These are phyloP conservation scores for Claviceps maximensis DNA, from an alignment of 2,329 filamentous ascomycete species.

Conservation along the genomic window DNA sequence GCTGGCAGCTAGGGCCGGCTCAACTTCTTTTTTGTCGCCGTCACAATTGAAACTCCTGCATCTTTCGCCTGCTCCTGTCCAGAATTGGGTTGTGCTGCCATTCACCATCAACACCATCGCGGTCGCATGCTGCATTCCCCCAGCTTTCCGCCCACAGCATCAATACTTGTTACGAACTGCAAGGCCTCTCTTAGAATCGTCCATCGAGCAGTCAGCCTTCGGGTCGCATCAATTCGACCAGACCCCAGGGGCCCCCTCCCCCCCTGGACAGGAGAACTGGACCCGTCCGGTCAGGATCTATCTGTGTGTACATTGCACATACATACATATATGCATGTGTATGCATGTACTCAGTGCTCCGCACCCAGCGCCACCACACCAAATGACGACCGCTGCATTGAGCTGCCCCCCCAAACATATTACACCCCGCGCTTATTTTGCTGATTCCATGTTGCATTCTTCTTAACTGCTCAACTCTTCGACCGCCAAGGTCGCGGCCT, in stretches of 20 bases:
- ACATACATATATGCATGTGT: too few relatives aligned
- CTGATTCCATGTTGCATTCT: slow-evolving; percentile 4
- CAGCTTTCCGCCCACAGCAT: background rate
- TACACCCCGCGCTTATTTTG: slow-evolving; percentile 7
- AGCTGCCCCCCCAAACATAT: slow-evolving; percentile 2
- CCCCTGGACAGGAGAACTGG: slow-evolving; percentile 1
- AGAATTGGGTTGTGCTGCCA: background rate
- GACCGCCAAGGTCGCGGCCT: background rate
- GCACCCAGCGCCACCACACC: slow-evolving; percentile 4
- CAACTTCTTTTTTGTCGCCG: background rate
- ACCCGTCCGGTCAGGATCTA: background rate
- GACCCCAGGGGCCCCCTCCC: too few relatives aligned
- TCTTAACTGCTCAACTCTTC: slow-evolving; percentile 1
- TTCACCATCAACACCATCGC: background rate
- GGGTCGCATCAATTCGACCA: too few relatives aligned
- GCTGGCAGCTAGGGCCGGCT: background rate
- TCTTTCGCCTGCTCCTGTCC: background rate
- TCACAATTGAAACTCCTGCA: background rate
- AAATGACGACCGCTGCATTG: slow-evolving; percentile 5
- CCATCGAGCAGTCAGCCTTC: background rate
- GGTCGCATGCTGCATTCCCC: background rate
- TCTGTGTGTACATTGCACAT: too few relatives aligned
- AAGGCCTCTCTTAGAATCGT: background rate
- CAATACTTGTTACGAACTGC: background rate
- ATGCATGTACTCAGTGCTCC: too few relatives aligned